Percentiles rank a stretch among this genome's conserved stretches.
phyloP scores from a whole-genome alignment of 2,329 filamentous ascomycete species.

The Fusarium lateritium region DNA sequence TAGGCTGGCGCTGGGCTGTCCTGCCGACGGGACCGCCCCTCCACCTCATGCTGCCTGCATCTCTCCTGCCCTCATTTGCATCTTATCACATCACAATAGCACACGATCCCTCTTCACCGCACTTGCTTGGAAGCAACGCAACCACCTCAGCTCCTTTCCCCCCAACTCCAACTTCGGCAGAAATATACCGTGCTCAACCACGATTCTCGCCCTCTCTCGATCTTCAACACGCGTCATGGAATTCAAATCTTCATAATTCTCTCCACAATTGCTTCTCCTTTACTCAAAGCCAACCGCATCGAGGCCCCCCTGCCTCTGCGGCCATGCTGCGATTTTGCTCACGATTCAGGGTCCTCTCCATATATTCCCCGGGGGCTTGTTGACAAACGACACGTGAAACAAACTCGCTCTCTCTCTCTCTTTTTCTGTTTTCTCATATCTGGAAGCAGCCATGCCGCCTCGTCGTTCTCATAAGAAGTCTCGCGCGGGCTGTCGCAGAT shows the following conservation, averaged over 20 bases:
- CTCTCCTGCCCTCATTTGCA: slow-evolving; percentile 40
- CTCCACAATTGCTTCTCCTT: slow-evolving; percentile 41
- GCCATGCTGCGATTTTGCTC: slow-evolving; percentile 51
- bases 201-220: slow-evolving; percentile 37
- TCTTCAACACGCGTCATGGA: slow-evolving; percentile 41
- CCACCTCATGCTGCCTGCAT: slow-evolving; percentile 33
- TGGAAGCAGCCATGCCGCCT: slow-evolving; percentile 67
- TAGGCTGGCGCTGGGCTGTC: slow-evolving; percentile 17
- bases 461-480: slow-evolving; percentile 80
- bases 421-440: slow-evolving; percentile 4
- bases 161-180: slow-evolving; percentile 21
- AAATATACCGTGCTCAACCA: slow-evolving; percentile 48
- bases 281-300: slow-evolving; percentile 22
- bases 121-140: slow-evolving; percentile 30
- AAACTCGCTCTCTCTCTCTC: neutral
- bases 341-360: slow-evolving; percentile 46
- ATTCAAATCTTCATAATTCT: slow-evolving; percentile 37
- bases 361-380: slow-evolving; percentile 42
- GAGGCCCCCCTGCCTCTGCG: slow-evolving; percentile 48
- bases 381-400: slow-evolving; percentile 43
- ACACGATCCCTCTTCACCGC: slow-evolving; percentile 40
- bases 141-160: slow-evolving; percentile 19
- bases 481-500: slow-evolving; percentile 75
- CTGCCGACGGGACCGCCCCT: slow-evolving; percentile 39
- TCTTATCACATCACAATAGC: slow-evolving; percentile 40